A percentile compares a stretch with the other conserved stretches of the same genome.
These are phyloP conservation scores for Diaporthe citri DNA, from an alignment of 2,329 filamentous ascomycete genomes.

Conservation along the genomic window DNA sequence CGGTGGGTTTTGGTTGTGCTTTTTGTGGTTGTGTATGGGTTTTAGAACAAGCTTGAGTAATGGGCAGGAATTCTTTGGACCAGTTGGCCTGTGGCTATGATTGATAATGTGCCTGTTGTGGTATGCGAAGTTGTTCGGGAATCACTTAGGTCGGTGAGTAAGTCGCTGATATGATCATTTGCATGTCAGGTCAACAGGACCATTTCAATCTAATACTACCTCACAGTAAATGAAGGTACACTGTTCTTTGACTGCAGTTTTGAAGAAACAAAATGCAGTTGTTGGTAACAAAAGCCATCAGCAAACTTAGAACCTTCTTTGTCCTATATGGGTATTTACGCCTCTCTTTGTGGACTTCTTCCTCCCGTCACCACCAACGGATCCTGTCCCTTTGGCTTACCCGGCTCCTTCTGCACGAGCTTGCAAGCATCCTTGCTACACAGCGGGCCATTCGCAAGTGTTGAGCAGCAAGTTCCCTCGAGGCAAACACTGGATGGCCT, in stretches of 20 bases:
- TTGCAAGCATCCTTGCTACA: conserved; percentile 21
- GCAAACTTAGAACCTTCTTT: neutral
- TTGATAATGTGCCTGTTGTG: neutral
- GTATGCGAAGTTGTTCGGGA: neutral
- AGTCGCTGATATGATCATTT: neutral
- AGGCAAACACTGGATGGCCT: conserved; percentile 13
- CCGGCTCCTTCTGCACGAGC: neutral
- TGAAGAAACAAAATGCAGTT: neutral
- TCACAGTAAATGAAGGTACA: neutral
- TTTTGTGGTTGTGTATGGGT: fast-evolving
- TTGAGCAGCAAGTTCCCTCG: conserved; percentile 22
- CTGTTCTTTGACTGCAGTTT: neutral
- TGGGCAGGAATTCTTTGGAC: neutral
- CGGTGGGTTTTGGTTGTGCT: neutral
- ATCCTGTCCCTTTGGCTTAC: neutral
- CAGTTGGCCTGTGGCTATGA: no score
- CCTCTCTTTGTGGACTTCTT: neutral
- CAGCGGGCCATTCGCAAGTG: conserved; percentile 6
- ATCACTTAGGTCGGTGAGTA: neutral
- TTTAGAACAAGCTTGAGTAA: neutral
- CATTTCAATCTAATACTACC: no score
- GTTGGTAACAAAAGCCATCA: neutral
- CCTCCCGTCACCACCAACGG: conserved; percentile 9
- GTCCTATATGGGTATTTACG: neutral
- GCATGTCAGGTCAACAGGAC: neutral